phyloP scores from a whole-genome alignment of 192 early-diverging fungal species.

The Lobosporangium transversale region DNA sequence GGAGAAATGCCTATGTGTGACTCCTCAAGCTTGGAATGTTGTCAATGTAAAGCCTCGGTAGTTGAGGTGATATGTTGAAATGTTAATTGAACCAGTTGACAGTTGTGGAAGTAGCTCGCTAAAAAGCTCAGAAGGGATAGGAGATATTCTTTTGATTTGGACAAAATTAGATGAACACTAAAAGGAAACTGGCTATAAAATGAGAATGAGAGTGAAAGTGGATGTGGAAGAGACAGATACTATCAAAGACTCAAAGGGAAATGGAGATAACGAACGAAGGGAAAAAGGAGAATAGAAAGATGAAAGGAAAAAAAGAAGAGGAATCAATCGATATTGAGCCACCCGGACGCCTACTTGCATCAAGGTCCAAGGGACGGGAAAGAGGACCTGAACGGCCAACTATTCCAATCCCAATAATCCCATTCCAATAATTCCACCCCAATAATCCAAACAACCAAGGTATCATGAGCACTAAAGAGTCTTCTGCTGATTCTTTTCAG shows the following conservation, averaged over 20 bases:
- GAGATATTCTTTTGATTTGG: background rate
- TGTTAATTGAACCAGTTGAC: background rate
- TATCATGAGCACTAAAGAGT: background rate
- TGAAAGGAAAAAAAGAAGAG: background rate
- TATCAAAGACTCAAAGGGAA: too few species aligned
- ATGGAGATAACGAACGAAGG: too few species aligned
- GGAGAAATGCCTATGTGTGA: background rate
- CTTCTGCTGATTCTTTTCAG: background rate
- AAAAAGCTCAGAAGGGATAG: background rate
- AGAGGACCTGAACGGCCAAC: background rate
- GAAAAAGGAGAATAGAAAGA: background rate
- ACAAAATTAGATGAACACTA: background rate
- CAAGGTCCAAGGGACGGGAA: background rate
- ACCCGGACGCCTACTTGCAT: background rate
- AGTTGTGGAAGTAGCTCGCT: background rate
- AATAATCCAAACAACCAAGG: background rate
- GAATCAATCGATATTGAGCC: too few species aligned
- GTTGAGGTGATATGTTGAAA: background rate
- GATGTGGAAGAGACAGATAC: background rate
- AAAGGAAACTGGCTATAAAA: too few species aligned
- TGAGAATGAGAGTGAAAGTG: background rate
- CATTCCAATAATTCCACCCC: background rate
- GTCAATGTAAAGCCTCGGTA: background rate
- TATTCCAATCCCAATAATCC: too few species aligned
- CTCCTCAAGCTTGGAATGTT: background rate